Conservation (phyloP, 257 asterid species). For the Nicotiana benthamiana region DNA sequence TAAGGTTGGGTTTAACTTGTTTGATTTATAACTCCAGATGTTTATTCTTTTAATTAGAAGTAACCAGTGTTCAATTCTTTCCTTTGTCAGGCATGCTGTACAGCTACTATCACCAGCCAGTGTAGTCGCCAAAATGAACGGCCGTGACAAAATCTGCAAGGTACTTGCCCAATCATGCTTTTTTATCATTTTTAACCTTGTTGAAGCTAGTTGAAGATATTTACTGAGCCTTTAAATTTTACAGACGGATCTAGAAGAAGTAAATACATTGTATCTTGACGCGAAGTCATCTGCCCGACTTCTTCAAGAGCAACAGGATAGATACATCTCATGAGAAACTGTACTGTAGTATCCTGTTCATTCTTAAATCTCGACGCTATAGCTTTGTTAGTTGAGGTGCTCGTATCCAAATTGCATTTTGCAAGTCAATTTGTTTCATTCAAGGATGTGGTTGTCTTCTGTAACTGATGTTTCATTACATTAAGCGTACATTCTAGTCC, state of each 20-base stretch:
- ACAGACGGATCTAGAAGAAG: conserved; percentile 96
- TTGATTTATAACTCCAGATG: not conserved
- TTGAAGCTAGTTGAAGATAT: too few relatives aligned
- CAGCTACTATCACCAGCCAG: conserved; percentile 89
- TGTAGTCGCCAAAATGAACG: conserved; percentile 74
- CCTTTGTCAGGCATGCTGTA: conserved; percentile 61
- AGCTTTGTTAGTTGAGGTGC: not conserved
- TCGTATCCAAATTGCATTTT: not conserved
- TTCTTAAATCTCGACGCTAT: not conserved
- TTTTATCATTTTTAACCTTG: not conserved
- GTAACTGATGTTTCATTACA: not conserved
- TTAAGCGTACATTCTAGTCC: too few relatives aligned
- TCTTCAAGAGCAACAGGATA: conserved; percentile 92
- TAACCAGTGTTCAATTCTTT: not conserved
- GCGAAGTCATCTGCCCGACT: conserved; percentile 85
- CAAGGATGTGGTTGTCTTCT: not conserved
- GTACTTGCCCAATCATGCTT: conserved; percentile 18
- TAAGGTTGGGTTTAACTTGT: conserved; percentile 40
- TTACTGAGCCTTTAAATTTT: not conserved
- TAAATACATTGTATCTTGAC: conserved; percentile 61
- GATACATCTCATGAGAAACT: conserved; percentile 56
- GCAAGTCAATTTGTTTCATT: not conserved
- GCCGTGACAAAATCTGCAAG: conserved; percentile 91
- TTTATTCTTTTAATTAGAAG: not conserved
- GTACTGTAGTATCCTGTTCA: not conserved